Evolutionary conservation across 2,329 filamentous ascomycete species (phyloP).

Genomic region (Fusarium goolgardi): DNA sequence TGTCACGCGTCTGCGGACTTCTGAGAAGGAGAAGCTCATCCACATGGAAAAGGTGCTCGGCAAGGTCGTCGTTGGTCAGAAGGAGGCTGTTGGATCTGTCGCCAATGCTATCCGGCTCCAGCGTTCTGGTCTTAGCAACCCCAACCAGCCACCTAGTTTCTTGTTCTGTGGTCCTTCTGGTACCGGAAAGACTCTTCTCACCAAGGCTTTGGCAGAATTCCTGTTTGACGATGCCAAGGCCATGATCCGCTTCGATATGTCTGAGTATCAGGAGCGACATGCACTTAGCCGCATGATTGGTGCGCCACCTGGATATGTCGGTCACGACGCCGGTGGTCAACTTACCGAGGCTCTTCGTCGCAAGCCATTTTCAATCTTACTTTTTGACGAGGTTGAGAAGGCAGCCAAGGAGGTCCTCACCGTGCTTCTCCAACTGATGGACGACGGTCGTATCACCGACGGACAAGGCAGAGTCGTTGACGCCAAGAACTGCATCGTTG

Average conservation of each 20-base stretch:
- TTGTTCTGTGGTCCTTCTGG: constrained; percentile 98
- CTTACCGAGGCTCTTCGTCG: constrained; percentile 94
- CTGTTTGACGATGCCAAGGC: constrained; percentile 96
- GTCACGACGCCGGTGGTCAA: constrained; percentile 95
- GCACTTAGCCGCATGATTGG: constrained; percentile 97
- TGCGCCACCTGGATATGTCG: constrained; percentile 95
- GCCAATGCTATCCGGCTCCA: constrained; percentile 97
- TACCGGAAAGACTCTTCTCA: constrained; percentile 97
- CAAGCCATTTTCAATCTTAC: constrained; percentile 94
- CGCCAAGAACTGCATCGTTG: constrained; percentile 97
- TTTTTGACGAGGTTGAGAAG: constrained; percentile 99
- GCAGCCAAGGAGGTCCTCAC: constrained; percentile 97
- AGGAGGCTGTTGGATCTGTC: constrained; percentile 90
- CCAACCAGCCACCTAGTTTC: constrained; percentile 97
- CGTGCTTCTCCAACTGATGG: constrained; percentile 98
- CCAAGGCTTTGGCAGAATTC: constrained; percentile 97
- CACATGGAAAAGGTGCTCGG: constrained; percentile 91
- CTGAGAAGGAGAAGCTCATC: constrained; percentile 98
- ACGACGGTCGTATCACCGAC: constrained; percentile 97
- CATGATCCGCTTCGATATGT: constrained; percentile 99
- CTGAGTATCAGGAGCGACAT: constrained; percentile 98
- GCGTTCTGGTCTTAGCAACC: constrained; percentile 92
- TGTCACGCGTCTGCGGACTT: constrained; percentile 90
- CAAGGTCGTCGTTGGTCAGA: constrained; percentile 91
- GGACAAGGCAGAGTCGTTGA: constrained; percentile 96